Conservation (phyloP, 208 protist genomes). For the Leishmania major region DNA sequence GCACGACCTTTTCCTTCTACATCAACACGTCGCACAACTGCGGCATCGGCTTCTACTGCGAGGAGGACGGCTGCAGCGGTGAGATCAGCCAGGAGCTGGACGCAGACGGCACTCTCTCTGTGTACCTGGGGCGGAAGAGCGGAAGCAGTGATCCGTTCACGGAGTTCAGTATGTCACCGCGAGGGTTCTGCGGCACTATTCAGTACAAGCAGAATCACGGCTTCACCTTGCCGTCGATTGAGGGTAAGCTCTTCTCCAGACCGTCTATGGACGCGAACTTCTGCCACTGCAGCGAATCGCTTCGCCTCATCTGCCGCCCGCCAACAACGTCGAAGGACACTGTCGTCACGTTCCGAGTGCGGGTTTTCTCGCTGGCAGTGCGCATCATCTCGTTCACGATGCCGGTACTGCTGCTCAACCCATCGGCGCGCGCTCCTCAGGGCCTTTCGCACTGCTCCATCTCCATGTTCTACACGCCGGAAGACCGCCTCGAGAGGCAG, state of each 20-base stretch:
- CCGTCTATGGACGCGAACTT: conserved; percentile 15
- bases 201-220: conserved; percentile 80
- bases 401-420: conserved; percentile 28
- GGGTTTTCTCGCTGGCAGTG: conserved; percentile 28
- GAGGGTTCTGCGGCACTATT: conserved; percentile 89
- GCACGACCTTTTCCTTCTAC: conserved; percentile 83
- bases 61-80: conserved; percentile 80
- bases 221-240: conserved; percentile 55
- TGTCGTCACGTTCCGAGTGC: conserved; percentile 22
- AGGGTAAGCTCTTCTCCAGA: conserved; percentile 28
- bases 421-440: conserved; percentile 15
- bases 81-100: conserved; percentile 79
- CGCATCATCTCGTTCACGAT: conserved; percentile 28
- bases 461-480: conserved; percentile 31
- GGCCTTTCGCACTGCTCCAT: conserved; percentile 38
- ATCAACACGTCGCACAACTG: conserved; percentile 92
- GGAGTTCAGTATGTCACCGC: conserved; percentile 57
- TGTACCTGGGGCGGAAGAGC: conserved; percentile 81
- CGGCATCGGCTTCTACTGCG: conserved; percentile 83
- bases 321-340: conserved; percentile 24
- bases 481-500: conserved; percentile 29
- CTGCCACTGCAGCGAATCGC: conserved; percentile 33
- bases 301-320: conserved; percentile 33
- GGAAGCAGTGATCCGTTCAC: conserved; percentile 75
- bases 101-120: conserved; percentile 73